Percentiles rank a stretch among this genome's conserved stretches.
Conservation (phyloP, 352 stramenopile species). For the Globisporangium alternatum region DNA sequence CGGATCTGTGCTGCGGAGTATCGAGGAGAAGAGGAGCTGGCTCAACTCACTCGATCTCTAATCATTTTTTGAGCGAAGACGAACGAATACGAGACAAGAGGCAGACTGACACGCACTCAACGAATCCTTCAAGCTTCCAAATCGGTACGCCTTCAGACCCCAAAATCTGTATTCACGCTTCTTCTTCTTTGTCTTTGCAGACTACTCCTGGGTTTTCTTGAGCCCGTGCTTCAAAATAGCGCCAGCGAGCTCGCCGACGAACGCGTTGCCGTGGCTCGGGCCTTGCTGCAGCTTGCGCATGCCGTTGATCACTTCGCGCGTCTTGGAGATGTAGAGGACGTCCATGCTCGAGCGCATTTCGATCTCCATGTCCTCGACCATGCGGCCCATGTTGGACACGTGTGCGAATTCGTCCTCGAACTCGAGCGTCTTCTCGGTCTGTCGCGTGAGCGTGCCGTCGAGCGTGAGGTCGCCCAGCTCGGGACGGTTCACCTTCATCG, state of each 20-base stretch:
- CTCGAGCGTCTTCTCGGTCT: constrained; percentile 65
- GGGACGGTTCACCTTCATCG: constrained; percentile 86
- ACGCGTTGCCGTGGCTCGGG: constrained; percentile 48
- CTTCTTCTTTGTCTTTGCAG: not conserved
- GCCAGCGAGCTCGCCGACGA: constrained; percentile 71
- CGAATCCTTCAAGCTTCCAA: constrained; percentile 11
- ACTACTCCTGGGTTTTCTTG: constrained; percentile 35
- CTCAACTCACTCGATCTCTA: constrained; percentile 41
- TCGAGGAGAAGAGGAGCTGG: constrained; percentile 42
- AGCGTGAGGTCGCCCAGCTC: constrained; percentile 85
- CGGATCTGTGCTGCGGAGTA: constrained; percentile 24
- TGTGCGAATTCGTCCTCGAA: constrained; percentile 83
- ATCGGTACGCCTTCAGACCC: not conserved
- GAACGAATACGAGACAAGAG: constrained; percentile 1
- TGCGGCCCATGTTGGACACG: constrained; percentile 93
- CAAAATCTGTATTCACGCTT: constrained; percentile 2
- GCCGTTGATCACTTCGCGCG: constrained; percentile 90
- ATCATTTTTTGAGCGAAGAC: not conserved
- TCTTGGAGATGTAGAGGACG: constrained; percentile 95
- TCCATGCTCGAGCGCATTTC: constrained; percentile 92
- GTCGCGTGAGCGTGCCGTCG: constrained; percentile 87
- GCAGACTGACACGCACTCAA: constrained; percentile 8
- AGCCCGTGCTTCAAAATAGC: constrained; percentile 73
- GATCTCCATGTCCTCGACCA: constrained; percentile 96
- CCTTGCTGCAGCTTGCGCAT: constrained; percentile 87